These are phyloP conservation scores for Caloboletus inedulis DNA, from an alignment of 1,284 basidiomycete genomes.

Conservation along the genomic window DNA sequence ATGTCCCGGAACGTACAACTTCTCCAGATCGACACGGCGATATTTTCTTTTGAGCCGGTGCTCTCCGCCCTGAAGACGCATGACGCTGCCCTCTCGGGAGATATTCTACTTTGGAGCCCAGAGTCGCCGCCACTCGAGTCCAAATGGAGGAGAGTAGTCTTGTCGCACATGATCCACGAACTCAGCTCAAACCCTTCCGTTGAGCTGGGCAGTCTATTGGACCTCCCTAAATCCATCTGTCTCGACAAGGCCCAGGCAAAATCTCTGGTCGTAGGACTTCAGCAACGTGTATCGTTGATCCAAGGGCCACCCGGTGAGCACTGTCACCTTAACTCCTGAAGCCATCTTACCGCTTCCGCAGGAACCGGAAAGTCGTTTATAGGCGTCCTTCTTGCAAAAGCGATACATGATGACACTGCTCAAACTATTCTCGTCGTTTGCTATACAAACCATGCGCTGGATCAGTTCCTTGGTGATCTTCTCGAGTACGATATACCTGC, in stretches of 20 bases:
- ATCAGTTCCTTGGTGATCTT: constrained; percentile 59
- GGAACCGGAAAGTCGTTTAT: constrained; percentile 71
- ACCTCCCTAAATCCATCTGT: constrained; percentile 37
- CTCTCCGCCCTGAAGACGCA: constrained; percentile 45
- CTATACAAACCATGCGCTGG: constrained; percentile 66
- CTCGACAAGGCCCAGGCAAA: constrained; percentile 51
- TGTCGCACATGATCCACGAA: constrained; percentile 36
- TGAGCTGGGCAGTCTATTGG: constrained; percentile 38
- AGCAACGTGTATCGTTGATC: constrained; percentile 52
- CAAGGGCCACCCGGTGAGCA: constrained; percentile 63
- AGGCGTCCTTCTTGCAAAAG: constrained; percentile 56
- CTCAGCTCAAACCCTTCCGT: constrained; percentile 33
- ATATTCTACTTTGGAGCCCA: constrained; percentile 50
- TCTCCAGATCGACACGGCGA: constrained; percentile 51
- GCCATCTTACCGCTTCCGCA: constrained; percentile 20
- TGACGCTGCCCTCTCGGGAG: constrained; percentile 41
- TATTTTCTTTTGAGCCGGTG: constrained; percentile 61
- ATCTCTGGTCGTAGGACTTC: constrained; percentile 50
- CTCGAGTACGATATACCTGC: constrained; percentile 51
- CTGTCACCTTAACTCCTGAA: not conserved
- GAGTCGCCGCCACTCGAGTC: constrained; percentile 11
- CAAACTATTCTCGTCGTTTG: constrained; percentile 58
- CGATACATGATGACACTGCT: constrained; percentile 44
- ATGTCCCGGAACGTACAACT: constrained; percentile 37
- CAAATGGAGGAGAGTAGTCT: rapidly evolving